Evolutionary conservation across 331 rosid species (phyloP), one percentile per base, ranked within the genome.

Genomic region (Rhamnella rubrinervis): DNA sequence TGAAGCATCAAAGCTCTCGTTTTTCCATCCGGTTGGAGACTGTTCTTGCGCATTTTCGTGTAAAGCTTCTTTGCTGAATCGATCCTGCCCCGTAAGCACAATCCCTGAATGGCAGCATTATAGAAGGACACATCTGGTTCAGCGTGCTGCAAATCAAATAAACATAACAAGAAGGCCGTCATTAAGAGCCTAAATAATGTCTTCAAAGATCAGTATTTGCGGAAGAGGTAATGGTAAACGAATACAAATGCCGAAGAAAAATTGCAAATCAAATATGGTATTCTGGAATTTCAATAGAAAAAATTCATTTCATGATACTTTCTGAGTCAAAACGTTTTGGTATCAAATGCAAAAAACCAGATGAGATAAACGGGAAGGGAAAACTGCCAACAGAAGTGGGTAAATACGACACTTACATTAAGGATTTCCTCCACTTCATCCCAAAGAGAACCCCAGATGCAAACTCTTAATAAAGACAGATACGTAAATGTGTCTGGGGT

Each of bases 1-100:
- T 85, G 88, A 77, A 87, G 89, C 89, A 91, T 87, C 59, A 91
- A 66, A 21, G 87, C 89, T 13, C 86, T 85, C 52, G 98, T 93
- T 81, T 84, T 91, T 67, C 86, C 91, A 65, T 90, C 87, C 0
- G 92, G 89, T 69, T 84, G 87, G 65, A 93, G 82, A 68, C 77
- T 75, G 1, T 35, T 55, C 51, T 87, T 68, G 0, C 79, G 83
- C 98, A 93, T 88, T 65, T 82, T 84, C 10, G 19, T 5, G 58
- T 88, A 87, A 41, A 85, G 80, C 78, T 84, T 84, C 66, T 85
- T 88, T 9, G 92, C 92, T 44, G 69, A 71, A 41, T 87, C 80
- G 23, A 61, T 73, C 74, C 87, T 84, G 55, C 92, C 75, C 59
- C 83, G 69, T 26, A 88, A 84, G 85, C 90, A 88, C 95, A 88